Percentiles rank a stretch among this genome's conserved stretches.
Conservation (phyloP, 192 early-diverging fungal genomes). For the Piromyces finnis region DNA sequence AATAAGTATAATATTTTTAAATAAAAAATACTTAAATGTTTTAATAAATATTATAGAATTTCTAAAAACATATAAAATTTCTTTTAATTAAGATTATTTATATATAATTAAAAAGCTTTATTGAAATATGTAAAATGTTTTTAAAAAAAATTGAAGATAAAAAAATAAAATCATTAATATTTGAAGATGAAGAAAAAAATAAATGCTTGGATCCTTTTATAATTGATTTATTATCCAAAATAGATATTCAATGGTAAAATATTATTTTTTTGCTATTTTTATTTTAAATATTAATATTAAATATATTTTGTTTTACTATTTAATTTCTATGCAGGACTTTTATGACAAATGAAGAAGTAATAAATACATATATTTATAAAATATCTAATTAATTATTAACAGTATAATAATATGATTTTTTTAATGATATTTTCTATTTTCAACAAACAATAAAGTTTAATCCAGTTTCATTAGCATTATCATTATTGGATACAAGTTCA, state of each 20-base stretch:
- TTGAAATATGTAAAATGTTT: neutral
- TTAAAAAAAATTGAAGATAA: neutral
- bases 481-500: slow-evolving; percentile 27
- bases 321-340: slow-evolving; percentile 13
- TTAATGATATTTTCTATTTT: too few relatives aligned
- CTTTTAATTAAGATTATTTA: too few relatives aligned
- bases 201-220: neutral
- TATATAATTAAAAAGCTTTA: too few relatives aligned
- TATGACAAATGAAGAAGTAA: slow-evolving; percentile 24
- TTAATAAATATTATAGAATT: too few relatives aligned
- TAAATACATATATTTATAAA: neutral
- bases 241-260: neutral
- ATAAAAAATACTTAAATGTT: too few relatives aligned
- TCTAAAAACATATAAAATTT: too few relatives aligned
- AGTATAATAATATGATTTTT: too few relatives aligned
- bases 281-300: too few relatives aligned
- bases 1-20: too few relatives aligned
- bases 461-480: slow-evolving; percentile 28
- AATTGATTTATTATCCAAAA: neutral
- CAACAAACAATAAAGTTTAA: slow-evolving; percentile 18
- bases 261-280: too few relatives aligned
- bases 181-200: neutral
- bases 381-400: too few relatives aligned
- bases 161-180: neutral
- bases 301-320: too few relatives aligned